These are phyloP conservation scores for Candida smagusa DNA, from an alignment of 1,139 yeast genomes.

Conservation along the genomic window DNA sequence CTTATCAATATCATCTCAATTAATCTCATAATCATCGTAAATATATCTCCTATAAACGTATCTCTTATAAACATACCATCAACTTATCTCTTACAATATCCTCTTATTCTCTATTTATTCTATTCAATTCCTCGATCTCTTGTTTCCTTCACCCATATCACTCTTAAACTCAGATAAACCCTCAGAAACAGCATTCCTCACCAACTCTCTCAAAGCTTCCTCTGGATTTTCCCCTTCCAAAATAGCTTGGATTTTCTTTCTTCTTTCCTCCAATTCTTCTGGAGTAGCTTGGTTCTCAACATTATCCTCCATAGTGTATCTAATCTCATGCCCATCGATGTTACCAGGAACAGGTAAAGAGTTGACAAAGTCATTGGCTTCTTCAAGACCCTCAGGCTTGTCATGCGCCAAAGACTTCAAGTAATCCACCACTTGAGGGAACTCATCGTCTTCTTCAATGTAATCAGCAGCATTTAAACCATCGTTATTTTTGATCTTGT, in stretches of 20 bases:
- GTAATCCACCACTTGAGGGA: conserved; percentile 71
- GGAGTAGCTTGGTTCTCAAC: conserved; percentile 23
- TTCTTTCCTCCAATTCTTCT: conserved; percentile 50
- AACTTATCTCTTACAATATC: too few relatives aligned
- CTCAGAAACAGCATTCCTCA: conserved; percentile 61
- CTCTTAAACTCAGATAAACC: conserved; percentile 33
- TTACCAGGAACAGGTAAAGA: conserved; percentile 41
- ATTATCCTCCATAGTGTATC: conserved; percentile 51
- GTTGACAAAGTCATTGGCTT: conserved; percentile 14
- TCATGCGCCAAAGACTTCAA: conserved; percentile 49
- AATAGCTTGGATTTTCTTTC: conserved; percentile 65
- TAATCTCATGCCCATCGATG: conserved; percentile 52
- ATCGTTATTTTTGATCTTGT: conserved; percentile 59
- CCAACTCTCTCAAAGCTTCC: conserved; percentile 67
- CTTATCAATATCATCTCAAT: too few relatives aligned
- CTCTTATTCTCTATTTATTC: background rate
- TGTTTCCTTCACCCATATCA: conserved; percentile 12
- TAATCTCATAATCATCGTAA: too few relatives aligned
- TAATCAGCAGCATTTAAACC: conserved; percentile 69
- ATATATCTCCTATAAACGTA: too few relatives aligned
- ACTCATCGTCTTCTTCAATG: conserved; percentile 82
- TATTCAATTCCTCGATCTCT: conserved; percentile 7
- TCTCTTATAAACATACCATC: too few relatives aligned
- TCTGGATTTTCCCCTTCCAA: conserved; percentile 76
- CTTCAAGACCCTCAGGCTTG: conserved; percentile 14